Evolutionary conservation across 768 basidiomycete genomes (phyloP), one percentile per base, ranked within the genome.

Genomic region (Serpula lacrymans): DNA sequence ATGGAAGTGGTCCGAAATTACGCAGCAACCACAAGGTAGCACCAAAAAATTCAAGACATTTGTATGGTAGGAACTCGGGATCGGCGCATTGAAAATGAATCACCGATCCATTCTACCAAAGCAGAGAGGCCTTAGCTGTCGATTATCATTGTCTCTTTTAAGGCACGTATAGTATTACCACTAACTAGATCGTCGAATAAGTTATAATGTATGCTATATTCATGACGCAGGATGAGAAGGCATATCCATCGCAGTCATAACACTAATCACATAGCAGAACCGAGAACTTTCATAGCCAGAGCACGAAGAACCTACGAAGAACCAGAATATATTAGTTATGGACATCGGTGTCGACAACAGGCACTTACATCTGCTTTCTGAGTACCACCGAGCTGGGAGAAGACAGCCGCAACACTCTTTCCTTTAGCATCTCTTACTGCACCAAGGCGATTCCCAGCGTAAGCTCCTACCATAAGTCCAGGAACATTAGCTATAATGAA

Each of bases 391-490:
- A 96, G 71, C 16, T 86, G 77, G 33, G 70, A 65, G 59, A 97
- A 97, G 13, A 96, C 93, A 7, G 84, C 75, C 2, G 88, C 91
- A 17, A 97, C 92, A 46, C 85, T 86, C 73, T 89, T 91, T 8
- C 93, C 88, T 68, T 97, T 97, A 3, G 93, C 93, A 55, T 97
- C 93, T 42, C 93, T 72, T 34, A 97, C 72, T 3, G 92, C 90
- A 30, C 93, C 93, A 21, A 96, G 65, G n/a, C 89, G 71, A 57
- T 93, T 95, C 1, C 93, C 93, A 0, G 90, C 88, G 49, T 84
- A 76, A 3, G 84, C 88, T 37, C 93, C 93, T 14, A 93, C 72
- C 67, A 93, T 75, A 11, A 90, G 69, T 6, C 92, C 92, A 7
- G 92, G 92, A 1, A 93, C 54, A 53, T 94, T 96, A 18, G 82